Conservation (phyloP, 805 yeast genomes). For the Saturnispora sekii region DNA sequence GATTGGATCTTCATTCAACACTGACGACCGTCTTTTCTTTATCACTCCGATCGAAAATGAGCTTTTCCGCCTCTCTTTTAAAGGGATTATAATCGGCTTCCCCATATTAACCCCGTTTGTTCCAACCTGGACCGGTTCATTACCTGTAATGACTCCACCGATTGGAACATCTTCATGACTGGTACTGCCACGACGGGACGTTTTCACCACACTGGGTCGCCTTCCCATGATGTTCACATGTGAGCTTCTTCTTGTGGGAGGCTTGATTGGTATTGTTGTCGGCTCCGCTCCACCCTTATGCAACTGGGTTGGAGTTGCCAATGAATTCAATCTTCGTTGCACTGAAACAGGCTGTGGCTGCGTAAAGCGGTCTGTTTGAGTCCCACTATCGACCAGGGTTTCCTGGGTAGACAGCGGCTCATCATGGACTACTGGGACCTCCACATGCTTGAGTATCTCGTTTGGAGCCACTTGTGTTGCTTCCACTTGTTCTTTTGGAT, state of each 20-base stretch:
- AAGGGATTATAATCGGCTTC: slow-evolving; percentile 4
- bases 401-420: too few species aligned
- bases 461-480: too few species aligned
- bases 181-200: slow-evolving; percentile 5
- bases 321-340: slow-evolving; percentile 9
- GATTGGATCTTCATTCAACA: slow-evolving; percentile 2
- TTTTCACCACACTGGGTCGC: slow-evolving; percentile 5
- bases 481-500: too few species aligned
- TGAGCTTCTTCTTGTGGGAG: too few species aligned
- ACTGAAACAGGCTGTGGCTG: neutral
- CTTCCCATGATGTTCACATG: neutral
- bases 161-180: slow-evolving; percentile 18
- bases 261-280: neutral
- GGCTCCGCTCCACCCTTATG: neutral
- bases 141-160: slow-evolving; percentile 13
- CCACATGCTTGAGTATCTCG: too few species aligned
- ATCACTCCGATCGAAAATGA: neutral
- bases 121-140: neutral
- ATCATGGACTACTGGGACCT: too few species aligned
- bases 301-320: slow-evolving; percentile 11
- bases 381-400: too few species aligned
- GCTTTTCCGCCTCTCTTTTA: slow-evolving; percentile 14
- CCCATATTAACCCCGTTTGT: neutral
- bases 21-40: slow-evolving; percentile 12
- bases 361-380: too few species aligned